Evolutionary conservation across 176 grass and related monocot genomes (phyloP).

Genomic region (Avena eriantha): DNA sequence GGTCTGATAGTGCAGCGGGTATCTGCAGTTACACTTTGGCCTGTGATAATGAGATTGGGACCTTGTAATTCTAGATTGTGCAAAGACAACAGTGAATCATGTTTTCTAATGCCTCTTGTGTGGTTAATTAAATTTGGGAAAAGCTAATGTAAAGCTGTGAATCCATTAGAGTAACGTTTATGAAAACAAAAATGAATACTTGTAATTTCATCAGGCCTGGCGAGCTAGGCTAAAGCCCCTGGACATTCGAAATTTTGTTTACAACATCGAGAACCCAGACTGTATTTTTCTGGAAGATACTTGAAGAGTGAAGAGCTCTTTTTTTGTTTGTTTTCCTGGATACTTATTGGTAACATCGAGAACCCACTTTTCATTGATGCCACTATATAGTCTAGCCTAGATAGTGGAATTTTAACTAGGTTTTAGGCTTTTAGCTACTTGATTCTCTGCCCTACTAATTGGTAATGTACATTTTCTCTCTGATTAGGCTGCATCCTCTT

Average conservation of each 20-base stretch:
- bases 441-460: conserved; percentile 21
- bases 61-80: not conserved
- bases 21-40: conserved; percentile 14
- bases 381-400: conserved; percentile 9
- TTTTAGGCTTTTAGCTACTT: conserved; percentile 25
- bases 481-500: conserved; percentile 1
- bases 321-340: conserved; percentile 3
- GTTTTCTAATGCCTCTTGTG: not conserved
- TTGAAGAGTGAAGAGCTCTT: not conserved
- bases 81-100: not conserved
- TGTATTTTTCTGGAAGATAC: not conserved
- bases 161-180: not conserved
- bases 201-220: not conserved
- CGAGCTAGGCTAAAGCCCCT: not conserved
- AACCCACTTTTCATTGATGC: not conserved
- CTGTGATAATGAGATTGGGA: conserved; percentile 1
- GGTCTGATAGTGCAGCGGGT: not conserved
- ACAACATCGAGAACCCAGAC: not conserved
- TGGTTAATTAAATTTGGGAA: conserved; percentile 28
- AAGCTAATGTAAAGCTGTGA: conserved; percentile 2
- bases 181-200: not conserved
- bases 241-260: not conserved
- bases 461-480: not conserved
- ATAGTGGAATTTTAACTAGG: not conserved
- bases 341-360: not conserved